phyloP scores from a whole-genome alignment of 345 rosid species.

The Syzygium aromaticum region DNA sequence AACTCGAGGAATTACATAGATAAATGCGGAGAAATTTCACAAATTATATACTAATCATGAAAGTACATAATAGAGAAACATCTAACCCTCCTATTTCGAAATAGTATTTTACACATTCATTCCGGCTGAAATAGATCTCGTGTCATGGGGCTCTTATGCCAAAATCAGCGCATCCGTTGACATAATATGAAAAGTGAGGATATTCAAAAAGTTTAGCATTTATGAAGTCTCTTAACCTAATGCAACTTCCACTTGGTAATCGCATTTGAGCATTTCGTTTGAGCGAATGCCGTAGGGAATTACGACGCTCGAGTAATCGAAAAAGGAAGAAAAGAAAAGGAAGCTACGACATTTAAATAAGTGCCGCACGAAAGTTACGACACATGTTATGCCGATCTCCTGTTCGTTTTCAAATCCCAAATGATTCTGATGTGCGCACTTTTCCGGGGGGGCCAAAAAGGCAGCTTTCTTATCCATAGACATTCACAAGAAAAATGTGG shows the following conservation, averaged over 20 bases:
- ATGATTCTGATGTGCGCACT: rapidly evolving
- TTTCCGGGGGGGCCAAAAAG: background rate
- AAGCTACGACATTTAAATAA: background rate
- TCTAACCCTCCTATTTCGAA: background rate
- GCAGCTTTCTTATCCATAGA: background rate
- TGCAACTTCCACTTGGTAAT: background rate
- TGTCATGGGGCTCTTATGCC: background rate
- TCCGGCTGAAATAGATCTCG: too few species aligned
- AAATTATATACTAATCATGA: background rate
- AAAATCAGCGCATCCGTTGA: background rate
- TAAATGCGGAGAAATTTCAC: background rate
- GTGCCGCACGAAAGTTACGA: rapidly evolving
- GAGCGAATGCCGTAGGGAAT: background rate
- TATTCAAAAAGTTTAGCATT: background rate
- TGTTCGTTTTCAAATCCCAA: background rate
- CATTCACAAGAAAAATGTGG: background rate
- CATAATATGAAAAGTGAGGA: background rate
- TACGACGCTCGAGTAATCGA: rapidly evolving
- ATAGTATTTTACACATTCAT: too few species aligned
- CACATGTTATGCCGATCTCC: rapidly evolving
- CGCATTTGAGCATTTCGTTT: background rate
- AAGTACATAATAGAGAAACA: background rate
- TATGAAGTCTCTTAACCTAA: background rate
- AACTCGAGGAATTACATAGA: background rate
- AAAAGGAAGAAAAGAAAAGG: background rate